Conservation (phyloP, 768 basidiomycete genomes). For the Russula dissimulans region DNA sequence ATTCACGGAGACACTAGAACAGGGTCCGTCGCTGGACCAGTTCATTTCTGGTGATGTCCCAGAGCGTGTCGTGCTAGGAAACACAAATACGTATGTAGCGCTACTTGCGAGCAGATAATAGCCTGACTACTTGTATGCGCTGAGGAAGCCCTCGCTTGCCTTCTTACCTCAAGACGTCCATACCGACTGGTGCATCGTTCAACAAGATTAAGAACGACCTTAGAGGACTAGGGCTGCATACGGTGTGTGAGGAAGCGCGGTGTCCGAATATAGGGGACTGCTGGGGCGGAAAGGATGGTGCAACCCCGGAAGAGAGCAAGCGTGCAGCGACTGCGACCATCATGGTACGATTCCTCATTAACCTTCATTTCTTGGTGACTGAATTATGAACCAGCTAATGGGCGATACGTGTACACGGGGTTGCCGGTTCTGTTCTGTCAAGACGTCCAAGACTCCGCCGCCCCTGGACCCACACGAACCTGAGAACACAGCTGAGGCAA, state of each 20-base stretch:
- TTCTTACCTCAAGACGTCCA: slow-evolving; percentile 80
- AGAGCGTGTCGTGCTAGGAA: slow-evolving; percentile 63
- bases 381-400: slow-evolving; percentile 60
- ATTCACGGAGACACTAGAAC: slow-evolving; percentile 46
- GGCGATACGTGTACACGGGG: slow-evolving; percentile 98
- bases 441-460: slow-evolving; percentile 80
- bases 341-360: slow-evolving; percentile 55
- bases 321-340: slow-evolving; percentile 93
- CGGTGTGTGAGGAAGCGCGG: slow-evolving; percentile 96
- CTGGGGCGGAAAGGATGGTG: slow-evolving; percentile 80
- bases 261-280: slow-evolving; percentile 99
- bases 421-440: slow-evolving; percentile 95
- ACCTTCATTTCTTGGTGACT: background rate
- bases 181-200: slow-evolving; percentile 83
- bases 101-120: background rate
- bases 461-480: slow-evolving; percentile 95
- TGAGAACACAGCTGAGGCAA: slow-evolving; percentile 96
- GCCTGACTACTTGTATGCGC: background rate
- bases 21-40: slow-evolving; percentile 71
- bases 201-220: slow-evolving; percentile 93
- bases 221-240: slow-evolving; percentile 82
- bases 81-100: slow-evolving; percentile 49
- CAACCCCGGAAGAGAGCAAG: slow-evolving; percentile 60
- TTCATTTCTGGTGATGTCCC: slow-evolving; percentile 58
- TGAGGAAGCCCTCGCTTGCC: slow-evolving; percentile 70